A percentile compares a stretch with the other conserved stretches of the same genome.
These are phyloP conservation scores for Ceratocystiopsis minuta DNA, from an alignment of 2,329 filamentous ascomycete species.

Conservation along the genomic window DNA sequence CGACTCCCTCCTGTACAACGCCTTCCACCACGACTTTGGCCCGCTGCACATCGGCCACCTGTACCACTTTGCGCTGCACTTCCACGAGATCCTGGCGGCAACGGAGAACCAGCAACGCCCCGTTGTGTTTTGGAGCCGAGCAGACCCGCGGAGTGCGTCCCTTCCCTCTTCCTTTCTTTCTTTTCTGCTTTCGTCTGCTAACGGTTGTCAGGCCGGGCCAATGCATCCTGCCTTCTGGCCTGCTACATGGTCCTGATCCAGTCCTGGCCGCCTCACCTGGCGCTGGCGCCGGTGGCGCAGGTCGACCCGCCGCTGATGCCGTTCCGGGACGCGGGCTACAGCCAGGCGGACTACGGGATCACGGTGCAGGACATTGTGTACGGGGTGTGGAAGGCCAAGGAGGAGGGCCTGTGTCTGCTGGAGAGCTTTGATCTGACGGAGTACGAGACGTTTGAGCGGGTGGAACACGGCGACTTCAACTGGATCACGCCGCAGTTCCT, in stretches of 20 bases:
- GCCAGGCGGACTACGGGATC: constrained; percentile 89
- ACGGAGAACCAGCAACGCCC: constrained; percentile 77
- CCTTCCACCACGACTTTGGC: constrained; percentile 96
- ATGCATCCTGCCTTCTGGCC: constrained; percentile 84
- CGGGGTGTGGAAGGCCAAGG: constrained; percentile 96
- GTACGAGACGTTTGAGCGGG: constrained; percentile 89
- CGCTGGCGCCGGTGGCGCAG: constrained; percentile 87
- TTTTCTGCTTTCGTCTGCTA: constrained; percentile 8
- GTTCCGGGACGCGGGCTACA: constrained; percentile 95
- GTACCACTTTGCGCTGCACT: constrained; percentile 87
- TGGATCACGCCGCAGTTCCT: constrained; percentile 94
- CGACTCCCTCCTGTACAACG: constrained; percentile 84
- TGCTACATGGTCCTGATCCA: constrained; percentile 99
- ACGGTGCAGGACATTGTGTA: constrained; percentile 97
- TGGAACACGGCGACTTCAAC: constrained; percentile 99
- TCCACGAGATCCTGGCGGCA: constrained; percentile 86
- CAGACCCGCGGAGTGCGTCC: constrained; percentile 70
- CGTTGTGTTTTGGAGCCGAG: constrained; percentile 90
- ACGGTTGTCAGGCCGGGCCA: constrained; percentile 52
- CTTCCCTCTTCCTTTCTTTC: constrained; percentile 10
- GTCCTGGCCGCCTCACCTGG: constrained; percentile 90
- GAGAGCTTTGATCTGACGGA: constrained; percentile 93
- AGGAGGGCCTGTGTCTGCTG: constrained; percentile 76
- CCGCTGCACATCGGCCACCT: constrained; percentile 92
- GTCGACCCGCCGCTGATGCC: constrained; percentile 97